Base-by-base conservation (phyloP, 192 early-diverging fungal species). In the Diversispora epigaea region DNA sequence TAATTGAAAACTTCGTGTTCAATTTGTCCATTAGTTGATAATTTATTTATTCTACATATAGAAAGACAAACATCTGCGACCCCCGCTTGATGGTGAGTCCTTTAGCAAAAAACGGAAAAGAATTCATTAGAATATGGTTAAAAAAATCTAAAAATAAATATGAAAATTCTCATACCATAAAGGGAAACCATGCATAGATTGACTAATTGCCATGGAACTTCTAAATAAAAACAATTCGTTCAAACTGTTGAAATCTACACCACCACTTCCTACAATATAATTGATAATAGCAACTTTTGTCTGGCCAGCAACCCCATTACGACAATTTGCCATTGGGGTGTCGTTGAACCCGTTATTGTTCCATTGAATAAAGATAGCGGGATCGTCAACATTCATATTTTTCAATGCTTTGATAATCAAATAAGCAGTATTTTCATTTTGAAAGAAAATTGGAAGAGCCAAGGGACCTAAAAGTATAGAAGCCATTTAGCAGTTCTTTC, bases 91-190 rank as follows among this genome's bases (percentile, higher is more conserved):
- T 66, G 64, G 6, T 66, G 15, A 45, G 44, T 15, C 43, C 64
- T 66, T 66, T 45, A 66, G 4, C 3, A 46, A 66, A 66, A 66
- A 32, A 19, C n/a, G 3, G 57, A 60, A 60, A 47, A 60, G 7
- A 39, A 60, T 8, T 60, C 19, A 25, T 60, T 60, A 60, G 64
- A 66, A 44, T 25, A 66, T 66, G 64, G 41, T 66, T 66, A 66
- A 46, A 9, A 44, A 66, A 43, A 15, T n/a, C 6, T 4, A 66
- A 66, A n/a, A 46, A 44, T 22, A 66, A 41, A 25, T 22, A 44
- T 0, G 64, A 66, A 66, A 66, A 66, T 66, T 66, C 64, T 66
- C 64, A 44, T 66, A 66, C 64, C 41, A 66, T 45, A 19, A 25
- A 45, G 64, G 64, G 6, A 66, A 66, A 66, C 43, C 64, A 47